Evolutionary conservation across 768 basidiomycete species (phyloP), one percentile per base, ranked within the genome.

Genomic region (Xerocomus potaroensis): DNA sequence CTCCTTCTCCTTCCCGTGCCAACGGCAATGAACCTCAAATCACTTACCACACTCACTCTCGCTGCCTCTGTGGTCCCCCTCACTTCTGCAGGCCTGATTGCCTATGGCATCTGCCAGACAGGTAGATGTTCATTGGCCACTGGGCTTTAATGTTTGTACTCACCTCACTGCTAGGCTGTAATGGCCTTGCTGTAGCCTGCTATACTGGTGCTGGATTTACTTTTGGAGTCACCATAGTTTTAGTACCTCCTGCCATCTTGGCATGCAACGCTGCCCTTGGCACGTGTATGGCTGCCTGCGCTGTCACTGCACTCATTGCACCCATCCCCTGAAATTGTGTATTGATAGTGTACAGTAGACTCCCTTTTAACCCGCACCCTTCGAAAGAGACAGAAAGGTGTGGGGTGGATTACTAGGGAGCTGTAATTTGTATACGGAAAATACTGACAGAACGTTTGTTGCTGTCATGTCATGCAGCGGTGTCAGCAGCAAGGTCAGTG

Each of bases 241-340:
- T 1, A 0, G 60, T 8, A 0, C 65, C 63, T 5, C 51, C 63
- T 2, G 58, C 49, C 19, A 51, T 62, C 40, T 0, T 55, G 3
- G 60, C n/a, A 1, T 65, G 65, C 8, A 65, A 65, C 4, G 37
- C 26, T 3, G 60, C 1, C 7, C 32, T 63, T 0, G 65, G 64
- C 2, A 41, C 45, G 0, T 64, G 63, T 29, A 65, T 61, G 63
- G 55, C 44, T 0, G 42, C 59, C 2, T 64, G 63, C 8, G 63
- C 61, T 1, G n/a, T n/a, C 6, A 29, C 31, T 1, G 56, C 56
- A 2, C 52, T 63, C 26, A 0, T 62, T 22, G 51, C 58, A 2
- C 65, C 63, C 3, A 58, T 23, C n/a, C 63, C 53, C 12, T 67
- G 48, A 64, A 22, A n/a, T n/a, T n/a, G n/a, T n/a, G n/a, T n/a